phyloP scores from a whole-genome alignment of 768 basidiomycete species.

The Grammothele lineata region DNA sequence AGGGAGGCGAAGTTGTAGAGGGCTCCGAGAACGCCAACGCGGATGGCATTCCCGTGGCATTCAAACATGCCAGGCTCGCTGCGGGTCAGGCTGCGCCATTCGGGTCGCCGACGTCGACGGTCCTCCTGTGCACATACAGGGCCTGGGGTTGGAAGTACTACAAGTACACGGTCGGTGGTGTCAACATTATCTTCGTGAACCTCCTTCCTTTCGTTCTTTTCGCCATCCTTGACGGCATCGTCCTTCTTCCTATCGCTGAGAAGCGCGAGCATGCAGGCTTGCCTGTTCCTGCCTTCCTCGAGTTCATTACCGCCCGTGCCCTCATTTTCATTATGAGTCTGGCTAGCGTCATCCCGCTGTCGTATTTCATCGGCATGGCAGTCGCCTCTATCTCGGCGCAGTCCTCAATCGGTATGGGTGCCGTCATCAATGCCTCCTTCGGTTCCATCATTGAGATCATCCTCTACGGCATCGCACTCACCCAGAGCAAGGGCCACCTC shows the following conservation, averaged over 20 bases:
- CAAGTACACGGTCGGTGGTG: slow-evolving; percentile 98
- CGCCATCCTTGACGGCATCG: slow-evolving; percentile 89
- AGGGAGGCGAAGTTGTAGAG: slow-evolving; percentile 15
- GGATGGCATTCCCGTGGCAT: slow-evolving; percentile 44
- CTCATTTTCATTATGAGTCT: slow-evolving; percentile 83
- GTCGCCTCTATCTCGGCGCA: slow-evolving; percentile 99
- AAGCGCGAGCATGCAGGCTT: slow-evolving; percentile 47
- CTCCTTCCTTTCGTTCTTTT: slow-evolving; percentile 92
- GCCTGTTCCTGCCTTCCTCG: slow-evolving; percentile 61
- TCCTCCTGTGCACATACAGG: slow-evolving; percentile 91
- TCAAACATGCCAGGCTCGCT: slow-evolving; percentile 70
- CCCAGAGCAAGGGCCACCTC: slow-evolving; percentile 86
- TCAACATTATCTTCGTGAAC: slow-evolving; percentile 98
- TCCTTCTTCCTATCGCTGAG: slow-evolving; percentile 72
- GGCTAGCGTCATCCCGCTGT: slow-evolving; percentile 91
- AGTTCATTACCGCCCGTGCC: slow-evolving; percentile 64
- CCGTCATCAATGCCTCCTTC: slow-evolving; percentile 98
- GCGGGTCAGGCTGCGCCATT: slow-evolving; percentile 89
- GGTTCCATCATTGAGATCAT: slow-evolving; percentile 98
- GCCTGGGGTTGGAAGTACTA: slow-evolving; percentile 90
- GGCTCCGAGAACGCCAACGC: slow-evolving; percentile 18
- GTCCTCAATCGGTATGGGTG: slow-evolving; percentile 98
- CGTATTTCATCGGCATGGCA: slow-evolving; percentile 99
- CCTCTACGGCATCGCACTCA: slow-evolving; percentile 85
- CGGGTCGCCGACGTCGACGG: slow-evolving; percentile 77